Percentiles rank a stretch among this genome's conserved stretches.
Evolutionary conservation across 1,139 yeast species (phyloP).

Genomic region (Keqinozyma sinolaborantium): DNA sequence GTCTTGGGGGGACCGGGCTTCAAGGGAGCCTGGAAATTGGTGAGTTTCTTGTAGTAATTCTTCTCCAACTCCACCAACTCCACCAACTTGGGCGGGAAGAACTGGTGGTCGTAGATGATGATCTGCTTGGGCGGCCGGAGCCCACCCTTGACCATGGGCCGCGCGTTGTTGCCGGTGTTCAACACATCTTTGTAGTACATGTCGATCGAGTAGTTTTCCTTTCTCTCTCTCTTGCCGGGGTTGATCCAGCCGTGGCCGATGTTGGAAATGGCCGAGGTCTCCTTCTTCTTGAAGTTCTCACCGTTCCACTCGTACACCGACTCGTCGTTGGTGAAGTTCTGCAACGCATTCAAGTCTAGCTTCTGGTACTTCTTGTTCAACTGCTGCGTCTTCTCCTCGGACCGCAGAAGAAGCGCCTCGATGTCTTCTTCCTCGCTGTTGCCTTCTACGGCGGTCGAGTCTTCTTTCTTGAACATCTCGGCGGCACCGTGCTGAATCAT

Average conservation of each 20-base stretch:
- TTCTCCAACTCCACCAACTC: slow-evolving; percentile 67
- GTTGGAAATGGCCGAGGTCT: slow-evolving; percentile 34
- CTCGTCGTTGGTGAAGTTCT: slow-evolving; percentile 59
- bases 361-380: slow-evolving; percentile 62
- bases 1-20: slow-evolving; percentile 40
- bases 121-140: slow-evolving; percentile 69
- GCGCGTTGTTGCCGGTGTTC: slow-evolving; percentile 52
- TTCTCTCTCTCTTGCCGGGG: slow-evolving; percentile 75
- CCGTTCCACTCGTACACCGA: slow-evolving; percentile 89
- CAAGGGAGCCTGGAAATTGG: slow-evolving; percentile 47
- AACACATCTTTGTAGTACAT: slow-evolving; percentile 76
- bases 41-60: slow-evolving; percentile 52
- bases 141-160: slow-evolving; percentile 39
- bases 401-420: slow-evolving; percentile 55
- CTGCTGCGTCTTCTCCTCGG: slow-evolving; percentile 62
- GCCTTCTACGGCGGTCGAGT: slow-evolving; percentile 12
- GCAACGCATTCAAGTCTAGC: slow-evolving; percentile 71
- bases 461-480: slow-evolving; percentile 44
- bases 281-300: slow-evolving; percentile 70
- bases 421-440: slow-evolving; percentile 52
- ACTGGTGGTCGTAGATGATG: slow-evolving; percentile 70
- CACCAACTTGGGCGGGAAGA: slow-evolving; percentile 58
- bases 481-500: slow-evolving; percentile 84
- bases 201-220: slow-evolving; percentile 75
- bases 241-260: slow-evolving; percentile 62